Base-by-base conservation (phyloP, 495 filamentous ascomycete species). In the Echria macrotheca region DNA sequence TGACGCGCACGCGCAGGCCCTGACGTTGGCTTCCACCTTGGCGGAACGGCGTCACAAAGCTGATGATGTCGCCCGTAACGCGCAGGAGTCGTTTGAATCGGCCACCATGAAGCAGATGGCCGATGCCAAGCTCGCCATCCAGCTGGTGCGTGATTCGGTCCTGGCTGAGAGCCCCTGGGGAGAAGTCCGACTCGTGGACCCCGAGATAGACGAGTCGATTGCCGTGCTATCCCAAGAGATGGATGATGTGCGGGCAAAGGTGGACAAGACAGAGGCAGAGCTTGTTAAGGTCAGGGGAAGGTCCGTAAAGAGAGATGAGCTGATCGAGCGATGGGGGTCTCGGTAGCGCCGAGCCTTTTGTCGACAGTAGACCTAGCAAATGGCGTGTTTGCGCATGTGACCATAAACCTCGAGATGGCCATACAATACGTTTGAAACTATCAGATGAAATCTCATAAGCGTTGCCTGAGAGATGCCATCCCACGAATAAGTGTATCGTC, bases 101-200 rank as follows among this genome's bases (percentile, higher is more conserved):
- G 48, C 56, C 0, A 61, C 70, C 4, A 54, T 60, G 1, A 57
- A 52, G 12, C 67, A 73, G 33, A 46, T 76, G 0, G 57, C 59
- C 8, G 69, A 74, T 41, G 61, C 60, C 0, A 67, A 65, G 47
- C 47, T 60, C 5, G 70, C 71, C 0, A 53, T 73, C 18, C 65
- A 67, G 36, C 42, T 74, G 26, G 53, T 73, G 19, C 60, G 64
- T 15, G 69, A 74, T 41, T 69, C 65, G 7, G 52, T 76, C 12
- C 43, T 76, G 11, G 63, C 67, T 2, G 70, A 76, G 40, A 69
- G 64, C 23, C 56, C 57, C 5, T 72, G 66, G 44, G 56, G 61
- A 2, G 57, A 64, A 28, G 58, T 72, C 12, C 47, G 55, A 15
- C 57, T 76, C 7, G 49, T 74, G 14, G 70, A 76, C 47, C 63